phyloP scores from a whole-genome alignment of 805 yeast genomes.

The Brettanomyces sp. region DNA sequence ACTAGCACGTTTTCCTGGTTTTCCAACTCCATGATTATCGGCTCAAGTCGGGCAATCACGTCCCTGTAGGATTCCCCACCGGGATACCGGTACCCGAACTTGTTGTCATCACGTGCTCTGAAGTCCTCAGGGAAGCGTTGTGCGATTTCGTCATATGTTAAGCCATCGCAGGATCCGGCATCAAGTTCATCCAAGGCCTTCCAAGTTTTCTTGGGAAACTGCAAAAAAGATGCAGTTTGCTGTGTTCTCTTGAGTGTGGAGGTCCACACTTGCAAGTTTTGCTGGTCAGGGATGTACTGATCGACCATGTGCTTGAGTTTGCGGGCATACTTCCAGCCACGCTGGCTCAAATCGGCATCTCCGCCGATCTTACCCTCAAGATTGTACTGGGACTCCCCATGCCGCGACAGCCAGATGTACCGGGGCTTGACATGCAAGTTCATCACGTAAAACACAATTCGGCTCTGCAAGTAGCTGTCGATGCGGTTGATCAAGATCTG shows the following conservation, averaged over 20 bases:
- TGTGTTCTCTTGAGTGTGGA: constrained; percentile 86
- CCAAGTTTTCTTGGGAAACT: constrained; percentile 83
- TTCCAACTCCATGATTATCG: constrained; percentile 96
- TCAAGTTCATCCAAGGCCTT: constrained; percentile 95
- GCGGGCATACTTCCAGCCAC: constrained; percentile 78
- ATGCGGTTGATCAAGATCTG: constrained; percentile 84
- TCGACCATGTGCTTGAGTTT: constrained; percentile 71
- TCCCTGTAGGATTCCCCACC: constrained; percentile 98
- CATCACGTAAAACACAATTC: constrained; percentile 94
- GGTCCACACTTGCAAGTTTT: constrained; percentile 86
- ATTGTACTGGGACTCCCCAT: constrained; percentile 90
- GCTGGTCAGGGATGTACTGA: constrained; percentile 51
- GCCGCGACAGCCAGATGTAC: constrained; percentile 87
- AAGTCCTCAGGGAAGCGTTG: constrained; percentile 84
- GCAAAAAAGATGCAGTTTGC: constrained; percentile 78
- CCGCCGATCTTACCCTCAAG: constrained; percentile 95
- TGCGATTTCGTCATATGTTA: constrained; percentile 92
- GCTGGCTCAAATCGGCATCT: constrained; percentile 72
- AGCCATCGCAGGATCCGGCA: constrained; percentile 96
- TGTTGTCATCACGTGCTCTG: constrained; percentile 90
- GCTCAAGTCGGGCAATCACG: constrained; percentile 89
- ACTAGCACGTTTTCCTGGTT: constrained; percentile 93
- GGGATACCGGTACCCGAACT: constrained; percentile 89
- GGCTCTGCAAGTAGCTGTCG: constrained; percentile 79
- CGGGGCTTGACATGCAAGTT: constrained; percentile 90